phyloP scores from a whole-genome alignment of 192 early-diverging fungal genomes.

The Rhizophlyctis rosea region DNA sequence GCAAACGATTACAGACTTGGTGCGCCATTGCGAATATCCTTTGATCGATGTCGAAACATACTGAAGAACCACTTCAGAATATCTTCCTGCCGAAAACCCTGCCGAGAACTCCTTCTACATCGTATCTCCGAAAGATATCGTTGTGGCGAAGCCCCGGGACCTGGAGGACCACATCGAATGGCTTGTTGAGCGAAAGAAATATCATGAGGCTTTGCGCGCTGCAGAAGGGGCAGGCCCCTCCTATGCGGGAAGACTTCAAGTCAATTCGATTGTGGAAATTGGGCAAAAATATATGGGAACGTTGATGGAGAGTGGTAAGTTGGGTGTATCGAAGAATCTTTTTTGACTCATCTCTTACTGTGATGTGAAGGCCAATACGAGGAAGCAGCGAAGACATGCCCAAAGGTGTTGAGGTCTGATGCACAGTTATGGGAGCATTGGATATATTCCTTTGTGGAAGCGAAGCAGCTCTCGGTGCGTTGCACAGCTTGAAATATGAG shows the following conservation, averaged over 20 bases:
- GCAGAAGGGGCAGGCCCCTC: constrained; percentile 54
- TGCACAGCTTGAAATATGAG: background rate
- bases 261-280: constrained; percentile 64
- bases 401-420: constrained; percentile 70
- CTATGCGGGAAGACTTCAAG: constrained; percentile 31
- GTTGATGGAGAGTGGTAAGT: constrained; percentile 63
- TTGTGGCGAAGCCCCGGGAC: constrained; percentile 85
- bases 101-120: constrained; percentile 85
- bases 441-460: constrained; percentile 85
- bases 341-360: background rate
- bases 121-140: constrained; percentile 89
- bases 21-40: constrained; percentile 37
- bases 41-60: background rate
- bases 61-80: constrained; percentile 13
- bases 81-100: constrained; percentile 21
- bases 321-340: background rate
- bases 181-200: constrained; percentile 76
- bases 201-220: constrained; percentile 74
- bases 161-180: constrained; percentile 91
- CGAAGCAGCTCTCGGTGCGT: constrained; percentile 64
- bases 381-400: constrained; percentile 70
- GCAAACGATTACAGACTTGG: constrained; percentile 94
- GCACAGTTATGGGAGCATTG: constrained; percentile 83
- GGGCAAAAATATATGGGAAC: constrained; percentile 77
- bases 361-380: constrained; percentile 39